Evolutionary conservation across 2,329 filamentous ascomycete species (phyloP).

Genomic region (Zymoseptoria ardabiliae): DNA sequence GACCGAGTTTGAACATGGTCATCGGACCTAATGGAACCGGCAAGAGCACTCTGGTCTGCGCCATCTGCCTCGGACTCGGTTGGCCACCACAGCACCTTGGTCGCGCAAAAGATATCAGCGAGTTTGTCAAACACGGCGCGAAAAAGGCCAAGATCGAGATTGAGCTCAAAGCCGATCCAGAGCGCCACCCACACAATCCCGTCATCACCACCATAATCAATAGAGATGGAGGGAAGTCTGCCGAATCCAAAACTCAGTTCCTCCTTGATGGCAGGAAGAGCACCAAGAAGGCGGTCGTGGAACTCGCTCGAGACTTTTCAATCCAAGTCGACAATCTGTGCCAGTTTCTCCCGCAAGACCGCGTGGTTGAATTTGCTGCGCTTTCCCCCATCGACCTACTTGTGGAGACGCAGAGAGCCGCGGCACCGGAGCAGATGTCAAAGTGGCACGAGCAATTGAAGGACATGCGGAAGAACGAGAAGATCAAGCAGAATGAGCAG

Average conservation of each 20-base stretch:
- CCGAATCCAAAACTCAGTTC: constrained; percentile 66
- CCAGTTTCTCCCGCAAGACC: constrained; percentile 93
- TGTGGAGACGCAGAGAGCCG: constrained; percentile 78
- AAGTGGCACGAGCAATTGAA: constrained; percentile 71
- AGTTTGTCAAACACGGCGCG: constrained; percentile 88
- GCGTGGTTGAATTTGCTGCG: constrained; percentile 86
- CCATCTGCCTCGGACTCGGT: constrained; percentile 86
- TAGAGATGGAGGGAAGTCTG: constrained; percentile 52
- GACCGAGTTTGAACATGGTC: constrained; percentile 93
- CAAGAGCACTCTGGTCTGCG: constrained; percentile 94
- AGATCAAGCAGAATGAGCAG: constrained; percentile 43
- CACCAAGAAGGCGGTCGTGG: constrained; percentile 56
- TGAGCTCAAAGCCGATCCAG: constrained; percentile 63
- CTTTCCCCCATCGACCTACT: constrained; percentile 76
- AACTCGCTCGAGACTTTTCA: constrained; percentile 62
- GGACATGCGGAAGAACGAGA: constrained; percentile 61
- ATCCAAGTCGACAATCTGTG: constrained; percentile 98
- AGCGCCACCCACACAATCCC: constrained; percentile 55
- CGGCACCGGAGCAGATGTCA: constrained; percentile 73
- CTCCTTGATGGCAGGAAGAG: constrained; percentile 62
- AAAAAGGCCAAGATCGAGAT: constrained; percentile 78
- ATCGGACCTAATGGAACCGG: constrained; percentile 98
- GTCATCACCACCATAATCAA: constrained; percentile 70
- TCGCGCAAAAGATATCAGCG: constrained; percentile 72
- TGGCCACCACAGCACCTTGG: constrained; percentile 77